Evolutionary conservation across 805 yeast species (phyloP), one percentile per base, ranked within the genome.

Genomic region (Candida corydali): DNA sequence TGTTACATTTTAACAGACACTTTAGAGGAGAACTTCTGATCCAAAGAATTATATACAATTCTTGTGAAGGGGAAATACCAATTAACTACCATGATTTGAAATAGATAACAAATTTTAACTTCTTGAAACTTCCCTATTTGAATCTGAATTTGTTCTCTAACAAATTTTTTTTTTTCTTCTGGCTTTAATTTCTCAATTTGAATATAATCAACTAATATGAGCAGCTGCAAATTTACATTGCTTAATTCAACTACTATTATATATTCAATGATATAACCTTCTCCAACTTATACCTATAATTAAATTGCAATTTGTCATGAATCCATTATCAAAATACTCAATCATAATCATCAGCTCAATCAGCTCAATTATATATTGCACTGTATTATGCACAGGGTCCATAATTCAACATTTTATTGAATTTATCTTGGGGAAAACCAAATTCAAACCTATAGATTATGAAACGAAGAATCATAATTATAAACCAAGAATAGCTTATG

Each of bases 1-100:
- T 68, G 73, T 67, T 68, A 67, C 72, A 47, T 52, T 43, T 40
- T 36, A 41, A 62, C 70, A 54, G 57, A 61, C 67, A 61, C 70
- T 52, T 19, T 9, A 34, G 39, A 42, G 50, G 65, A 66, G 72
- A 67, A 46, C 50, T 67, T 67, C 73, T 67, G 73, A 67, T 54
- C 73, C 69, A 18, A 32, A 17, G 5, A 24, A 5, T 10, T n/a
- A n/a, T n/a, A n/a, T n/a, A 11, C 11, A 9, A 6, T 14, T 7
- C 7, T 28, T 14, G 3, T 17, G 12, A 18, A 19, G 12, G 19
- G 24, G n/a, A n/a, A 29, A 17, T 29, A 17, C 20, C 20, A 19
- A 28, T n/a, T n/a, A n/a, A n/a, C n/a, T n/a, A n/a, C n/a, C n/a
- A n/a, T n/a, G n/a, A n/a, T n/a, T n/a, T n/a, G n/a, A n/a, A n/a